These are phyloP conservation scores for Colletotrichum musicola DNA, from an alignment of 2,329 filamentous ascomycete species.

Conservation along the genomic window DNA sequence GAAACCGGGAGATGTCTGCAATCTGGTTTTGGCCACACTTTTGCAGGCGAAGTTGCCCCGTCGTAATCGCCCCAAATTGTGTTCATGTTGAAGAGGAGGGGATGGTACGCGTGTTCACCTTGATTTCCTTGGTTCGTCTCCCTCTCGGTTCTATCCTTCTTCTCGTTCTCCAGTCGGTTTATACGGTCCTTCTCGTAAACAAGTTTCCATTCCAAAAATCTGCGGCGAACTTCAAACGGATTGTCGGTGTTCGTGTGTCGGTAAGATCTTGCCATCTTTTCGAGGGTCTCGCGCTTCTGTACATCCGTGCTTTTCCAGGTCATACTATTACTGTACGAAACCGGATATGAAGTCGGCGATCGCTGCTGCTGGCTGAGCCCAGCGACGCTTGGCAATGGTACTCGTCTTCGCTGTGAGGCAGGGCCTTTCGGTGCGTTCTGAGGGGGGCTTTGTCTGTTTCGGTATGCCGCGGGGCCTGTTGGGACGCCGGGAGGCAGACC, in stretches of 20 bases:
- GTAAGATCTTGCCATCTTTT: constrained; percentile 52
- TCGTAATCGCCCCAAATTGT: no score
- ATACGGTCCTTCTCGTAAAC: no score
- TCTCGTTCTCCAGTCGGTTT: no score
- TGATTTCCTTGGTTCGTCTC: no score
- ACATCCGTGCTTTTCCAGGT: constrained; percentile 53
- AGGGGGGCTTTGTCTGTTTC: constrained; percentile 23
- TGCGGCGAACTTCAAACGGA: constrained; percentile 53
- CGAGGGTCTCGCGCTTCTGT: constrained; percentile 49
- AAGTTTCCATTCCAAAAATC: no score
- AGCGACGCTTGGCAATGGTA: neutral
- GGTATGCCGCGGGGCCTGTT: constrained; percentile 9
- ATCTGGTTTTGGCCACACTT: no score
- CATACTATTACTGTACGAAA: constrained; percentile 54
- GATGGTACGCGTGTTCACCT: no score
- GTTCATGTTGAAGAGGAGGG: no score
- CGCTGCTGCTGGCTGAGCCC: neutral
- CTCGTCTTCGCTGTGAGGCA: neutral
- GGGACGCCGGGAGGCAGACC: constrained; percentile 1
- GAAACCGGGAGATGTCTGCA: no score
- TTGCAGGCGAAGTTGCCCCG: no score
- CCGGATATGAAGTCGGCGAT: constrained; percentile 40
- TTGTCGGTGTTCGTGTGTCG: constrained; percentile 51
- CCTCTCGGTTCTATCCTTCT: no score
- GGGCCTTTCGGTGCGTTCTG: constrained; percentile 41